Evolutionary conservation across 371 early-diverging fungal genomes (phyloP).

Genomic region (Circinella minor): DNA sequence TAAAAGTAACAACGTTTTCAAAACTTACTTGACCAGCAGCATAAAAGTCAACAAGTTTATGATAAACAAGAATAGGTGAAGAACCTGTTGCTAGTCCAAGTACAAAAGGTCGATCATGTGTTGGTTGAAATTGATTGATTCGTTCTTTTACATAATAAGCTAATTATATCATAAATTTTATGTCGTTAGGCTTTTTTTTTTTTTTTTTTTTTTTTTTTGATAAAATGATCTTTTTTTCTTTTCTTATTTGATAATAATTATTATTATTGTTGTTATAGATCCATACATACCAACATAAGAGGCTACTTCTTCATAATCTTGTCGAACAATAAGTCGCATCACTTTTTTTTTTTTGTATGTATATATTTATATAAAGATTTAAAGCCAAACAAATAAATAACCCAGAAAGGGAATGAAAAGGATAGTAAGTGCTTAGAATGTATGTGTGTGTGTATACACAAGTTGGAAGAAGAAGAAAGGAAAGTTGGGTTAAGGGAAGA

Average conservation of each 20-base stretch:
- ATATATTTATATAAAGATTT: too few relatives aligned
- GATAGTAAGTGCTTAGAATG: not conserved
- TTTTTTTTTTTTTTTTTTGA: too few relatives aligned
- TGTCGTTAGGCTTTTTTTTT: too few relatives aligned
- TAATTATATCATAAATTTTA: slow-evolving; percentile 8
- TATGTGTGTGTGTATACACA: too few relatives aligned
- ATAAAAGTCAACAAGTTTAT: slow-evolving; percentile 66
- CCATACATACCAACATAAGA: slow-evolving; percentile 58
- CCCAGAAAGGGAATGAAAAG: not conserved
- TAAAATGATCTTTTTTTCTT: too few relatives aligned
- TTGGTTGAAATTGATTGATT: slow-evolving; percentile 79
- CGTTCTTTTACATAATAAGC: slow-evolving; percentile 85
- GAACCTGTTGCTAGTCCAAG: slow-evolving; percentile 88
- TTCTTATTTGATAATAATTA: too few relatives aligned
- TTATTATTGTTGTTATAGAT: too few relatives aligned
- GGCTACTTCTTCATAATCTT: slow-evolving; percentile 69
- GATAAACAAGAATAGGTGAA: slow-evolving; percentile 81
- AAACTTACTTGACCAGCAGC: slow-evolving; percentile 66
- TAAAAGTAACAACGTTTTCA: slow-evolving; percentile 69
- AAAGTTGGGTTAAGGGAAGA: not conserved
- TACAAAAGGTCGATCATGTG: slow-evolving; percentile 79
- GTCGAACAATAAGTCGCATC: slow-evolving; percentile 75
- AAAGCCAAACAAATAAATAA: not conserved
- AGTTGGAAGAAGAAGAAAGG: not conserved
- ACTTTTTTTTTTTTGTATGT: too few relatives aligned